Conservation (phyloP, 2,329 filamentous ascomycete genomes). For the Cylindrodendrum hubeiense region DNA sequence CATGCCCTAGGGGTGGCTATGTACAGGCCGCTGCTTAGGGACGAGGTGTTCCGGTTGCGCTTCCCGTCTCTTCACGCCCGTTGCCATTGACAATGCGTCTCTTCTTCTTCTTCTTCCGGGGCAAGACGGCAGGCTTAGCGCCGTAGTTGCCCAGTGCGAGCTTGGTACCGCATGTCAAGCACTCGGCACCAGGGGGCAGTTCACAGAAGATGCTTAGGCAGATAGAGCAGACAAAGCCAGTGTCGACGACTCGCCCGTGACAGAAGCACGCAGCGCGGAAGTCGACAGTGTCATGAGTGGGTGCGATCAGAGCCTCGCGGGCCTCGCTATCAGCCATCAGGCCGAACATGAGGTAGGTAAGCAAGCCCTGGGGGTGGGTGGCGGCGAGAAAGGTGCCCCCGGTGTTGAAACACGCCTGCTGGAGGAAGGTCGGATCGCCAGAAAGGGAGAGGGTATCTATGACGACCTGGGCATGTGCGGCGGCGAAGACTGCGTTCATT, state of each 20-base stretch:
- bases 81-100: conserved; percentile 70
- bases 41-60: conserved; percentile 71
- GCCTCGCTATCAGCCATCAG: conserved; percentile 77
- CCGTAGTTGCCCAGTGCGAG: conserved; percentile 83
- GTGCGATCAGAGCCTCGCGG: conserved; percentile 75
- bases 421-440: conserved; percentile 89
- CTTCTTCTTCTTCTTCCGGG: conserved; percentile 81
- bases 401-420: conserved; percentile 82
- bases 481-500: conserved; percentile 98
- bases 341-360: conserved; percentile 95
- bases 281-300: conserved; percentile 88
- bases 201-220: conserved; percentile 95
- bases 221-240: conserved; percentile 95
- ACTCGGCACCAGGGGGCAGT: conserved; percentile 71
- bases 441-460: conserved; percentile 92
- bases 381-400: conserved; percentile 68
- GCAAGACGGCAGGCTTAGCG: conserved; percentile 80
- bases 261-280: conserved; percentile 99
- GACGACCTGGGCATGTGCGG: conserved; percentile 86
- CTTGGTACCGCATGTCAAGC: conserved; percentile 85
- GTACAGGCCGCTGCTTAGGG: conserved; percentile 37
- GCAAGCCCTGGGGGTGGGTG: conserved; percentile 74
- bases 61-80: conserved; percentile 67
- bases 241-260: conserved; percentile 89
- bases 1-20: background rate